Base-by-base conservation (phyloP, 108 stramenopile species). In the Skeletonema menzelii region DNA sequence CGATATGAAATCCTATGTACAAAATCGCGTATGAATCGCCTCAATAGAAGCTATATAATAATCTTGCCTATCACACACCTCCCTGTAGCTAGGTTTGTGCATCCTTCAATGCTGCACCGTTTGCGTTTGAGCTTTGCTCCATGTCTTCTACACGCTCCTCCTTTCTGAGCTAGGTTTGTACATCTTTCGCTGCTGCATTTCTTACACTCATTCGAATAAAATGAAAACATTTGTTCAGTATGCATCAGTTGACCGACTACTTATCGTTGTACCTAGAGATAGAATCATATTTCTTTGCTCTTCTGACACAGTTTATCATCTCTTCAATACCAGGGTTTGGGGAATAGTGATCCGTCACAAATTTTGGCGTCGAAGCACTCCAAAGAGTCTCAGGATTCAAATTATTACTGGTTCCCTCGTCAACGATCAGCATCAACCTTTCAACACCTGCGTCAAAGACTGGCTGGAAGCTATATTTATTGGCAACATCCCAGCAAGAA, bases 391-490 rank as follows among this genome's bases (percentile, higher is more conserved):
- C 17, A 2, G 64, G 59, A 8, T 34, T 44, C 57, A 66, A 20
- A 8, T 66, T 46, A 30, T n/a, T 34, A 34, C 19, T 1, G 8
- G 2, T 20, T 63, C 34, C 34, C 2, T 56, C 60, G 27, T 38
- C 68, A 15, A 69, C 32, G 8, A 78, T 32, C 11, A 40, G 53
- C 46, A 78, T 78, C 14, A 78, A 47, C 19, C 77, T 70, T 46
- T 80, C 83, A 3, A 84, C 83, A 46, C 83, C 83, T 15, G 78
- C 75, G 63, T 84, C 83, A 67, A 79, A 80, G 5, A 84, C 79
- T 24, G 78, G 75, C 47, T 59, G 42, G 19, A 76, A 76, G 20
- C 73, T 60, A 47, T 59, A 10, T 49, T 53, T 10, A 27, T 27
- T 69, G 53, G 46, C 32, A 46, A 65, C 59, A n/a, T 44, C 31